Conservation (phyloP, 163 green algal species). For the Scenedesmus sp. region DNA sequence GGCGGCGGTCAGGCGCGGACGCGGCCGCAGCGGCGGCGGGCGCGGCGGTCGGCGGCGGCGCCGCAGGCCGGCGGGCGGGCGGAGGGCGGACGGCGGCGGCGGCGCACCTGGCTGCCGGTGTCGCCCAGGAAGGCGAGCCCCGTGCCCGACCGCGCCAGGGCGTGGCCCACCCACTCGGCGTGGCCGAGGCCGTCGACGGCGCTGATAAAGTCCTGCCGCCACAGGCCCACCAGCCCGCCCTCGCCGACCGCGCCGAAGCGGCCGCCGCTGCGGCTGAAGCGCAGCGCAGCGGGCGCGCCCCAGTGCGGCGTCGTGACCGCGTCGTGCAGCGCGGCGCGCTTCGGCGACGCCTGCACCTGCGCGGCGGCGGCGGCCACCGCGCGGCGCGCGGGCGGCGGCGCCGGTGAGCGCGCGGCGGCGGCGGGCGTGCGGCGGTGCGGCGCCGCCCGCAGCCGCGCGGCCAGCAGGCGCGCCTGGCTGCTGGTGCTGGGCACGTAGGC, state of each 20-base stretch:
- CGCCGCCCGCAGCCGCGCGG: not conserved
- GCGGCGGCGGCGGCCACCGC: no score
- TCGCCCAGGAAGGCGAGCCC: slow-evolving; percentile 70
- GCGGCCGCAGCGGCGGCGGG: no score
- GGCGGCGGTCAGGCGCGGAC: no score
- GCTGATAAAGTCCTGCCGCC: slow-evolving; percentile 69
- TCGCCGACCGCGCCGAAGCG: slow-evolving; percentile 80
- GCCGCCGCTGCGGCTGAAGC: slow-evolving; percentile 70
- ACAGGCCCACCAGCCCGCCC: slow-evolving; percentile 78
- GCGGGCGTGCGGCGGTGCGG: no score
- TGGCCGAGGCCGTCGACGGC: slow-evolving; percentile 65
- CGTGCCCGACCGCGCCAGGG: slow-evolving; percentile 52
- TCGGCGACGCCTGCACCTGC: not conserved
- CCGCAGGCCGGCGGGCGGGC: no score
- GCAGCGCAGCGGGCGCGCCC: slow-evolving; percentile 52
- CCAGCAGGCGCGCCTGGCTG: slow-evolving; percentile 1
- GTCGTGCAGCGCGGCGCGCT: slow-evolving; percentile 21
- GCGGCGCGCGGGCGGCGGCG: not conserved
- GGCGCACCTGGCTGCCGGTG: slow-evolving; percentile 72
- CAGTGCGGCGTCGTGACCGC: slow-evolving; percentile 50
- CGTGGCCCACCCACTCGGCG: slow-evolving; percentile 82
- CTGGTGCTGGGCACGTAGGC: slow-evolving; percentile 70
- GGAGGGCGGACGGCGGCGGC: no score
- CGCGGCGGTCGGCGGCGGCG: no score
- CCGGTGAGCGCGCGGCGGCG: not conserved